phyloP scores from a whole-genome alignment of 495 filamentous ascomycete genomes.

The Hypoxylon fragiforme region DNA sequence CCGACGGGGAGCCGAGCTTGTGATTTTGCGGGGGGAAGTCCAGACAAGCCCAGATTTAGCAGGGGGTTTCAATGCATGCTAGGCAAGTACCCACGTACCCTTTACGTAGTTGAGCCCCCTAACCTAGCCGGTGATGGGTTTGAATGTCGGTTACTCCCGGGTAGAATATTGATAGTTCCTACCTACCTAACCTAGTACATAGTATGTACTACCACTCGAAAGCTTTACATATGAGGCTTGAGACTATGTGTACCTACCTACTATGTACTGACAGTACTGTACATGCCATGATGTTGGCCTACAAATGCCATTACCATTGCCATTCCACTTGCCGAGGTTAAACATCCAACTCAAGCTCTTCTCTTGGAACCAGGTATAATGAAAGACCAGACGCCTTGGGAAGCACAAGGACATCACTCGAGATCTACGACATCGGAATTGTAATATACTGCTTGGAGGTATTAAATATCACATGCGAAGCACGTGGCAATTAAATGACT shows the following conservation, averaged over 20 bases:
- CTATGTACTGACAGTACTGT: not conserved
- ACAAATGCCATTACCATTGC: not conserved
- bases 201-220: no score
- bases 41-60: conserved; percentile 17
- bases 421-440: no score
- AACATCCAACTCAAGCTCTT: conserved; percentile 1
- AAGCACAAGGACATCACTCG: no score
- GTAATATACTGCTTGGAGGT: no score
- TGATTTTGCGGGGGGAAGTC: conserved; percentile 54
- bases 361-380: no score
- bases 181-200: no score
- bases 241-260: not conserved
- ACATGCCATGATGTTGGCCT: not conserved
- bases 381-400: no score
- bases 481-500: no score
- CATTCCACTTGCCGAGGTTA: conserved; percentile 27
- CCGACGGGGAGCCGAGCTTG: conserved; percentile 57
- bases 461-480: no score
- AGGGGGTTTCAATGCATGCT: conserved; percentile 9
- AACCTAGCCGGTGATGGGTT: conserved; percentile 5
- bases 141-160: conserved; percentile 32
- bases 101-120: conserved; percentile 1
- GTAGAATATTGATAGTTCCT: conserved; percentile 6
- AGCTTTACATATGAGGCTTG: conserved; percentile 16
- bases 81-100: not conserved